phyloP scores from a whole-genome alignment of 1,139 yeast species.

The Yamadazyma dendronema region DNA sequence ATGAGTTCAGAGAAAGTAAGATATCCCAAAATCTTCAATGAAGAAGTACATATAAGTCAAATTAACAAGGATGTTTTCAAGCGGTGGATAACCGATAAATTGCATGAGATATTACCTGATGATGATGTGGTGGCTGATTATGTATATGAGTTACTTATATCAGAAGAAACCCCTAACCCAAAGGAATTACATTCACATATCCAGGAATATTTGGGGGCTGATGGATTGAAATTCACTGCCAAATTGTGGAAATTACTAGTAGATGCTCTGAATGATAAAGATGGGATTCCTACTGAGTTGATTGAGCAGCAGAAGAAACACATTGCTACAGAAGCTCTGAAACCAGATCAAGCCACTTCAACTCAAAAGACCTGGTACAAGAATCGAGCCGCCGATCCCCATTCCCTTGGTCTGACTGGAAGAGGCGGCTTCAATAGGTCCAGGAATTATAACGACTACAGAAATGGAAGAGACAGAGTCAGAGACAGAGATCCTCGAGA shows the following conservation, averaged over 20 bases:
- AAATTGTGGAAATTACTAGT: conserved; percentile 40
- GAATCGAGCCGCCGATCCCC: not conserved
- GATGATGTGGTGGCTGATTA: conserved; percentile 49
- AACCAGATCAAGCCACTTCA: conserved; percentile 6
- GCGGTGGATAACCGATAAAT: conserved; percentile 31
- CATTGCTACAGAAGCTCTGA: not conserved
- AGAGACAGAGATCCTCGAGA: conserved; percentile 8
- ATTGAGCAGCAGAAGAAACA: conserved; percentile 10
- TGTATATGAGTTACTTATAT: conserved; percentile 31
- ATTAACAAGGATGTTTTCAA: conserved; percentile 34
- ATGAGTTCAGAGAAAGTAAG: not conserved
- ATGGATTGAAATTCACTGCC: conserved; percentile 32
- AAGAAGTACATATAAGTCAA: conserved; percentile 29
- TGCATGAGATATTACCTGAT: conserved; percentile 38
- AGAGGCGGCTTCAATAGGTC: not conserved
- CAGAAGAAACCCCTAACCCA: conserved; percentile 28
- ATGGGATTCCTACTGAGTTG: conserved; percentile 35
- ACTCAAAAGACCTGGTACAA: conserved; percentile 10
- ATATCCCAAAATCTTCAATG: conserved; percentile 28
- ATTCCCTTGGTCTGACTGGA: not conserved
- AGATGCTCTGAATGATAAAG: conserved; percentile 39
- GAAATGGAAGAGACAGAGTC: conserved; percentile 9
- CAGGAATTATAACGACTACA: too few relatives aligned
- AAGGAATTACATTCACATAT: conserved; percentile 36
- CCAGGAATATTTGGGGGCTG: conserved; percentile 38